Evolutionary conservation across 2,329 filamentous ascomycete species (phyloP), one percentile per base, ranked within the genome.

Genomic region (Alternaria dauci): DNA sequence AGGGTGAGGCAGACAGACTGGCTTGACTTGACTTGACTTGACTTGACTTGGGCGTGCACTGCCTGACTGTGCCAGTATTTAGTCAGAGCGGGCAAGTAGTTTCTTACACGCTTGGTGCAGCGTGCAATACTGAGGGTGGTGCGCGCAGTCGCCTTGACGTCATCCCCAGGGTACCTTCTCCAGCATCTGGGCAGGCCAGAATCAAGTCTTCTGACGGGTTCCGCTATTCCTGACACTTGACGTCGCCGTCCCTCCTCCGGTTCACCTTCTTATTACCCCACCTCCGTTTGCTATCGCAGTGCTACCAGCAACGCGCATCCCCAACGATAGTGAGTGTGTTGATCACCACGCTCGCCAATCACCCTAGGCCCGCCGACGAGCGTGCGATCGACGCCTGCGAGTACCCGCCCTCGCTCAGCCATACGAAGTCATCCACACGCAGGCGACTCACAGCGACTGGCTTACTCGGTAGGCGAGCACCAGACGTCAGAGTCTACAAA

Each of bases 361-460:
- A 59, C 54, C 62, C 59, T 57, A 28, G 18, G 18, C 51, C 51
- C 51, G 20, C 41, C 52, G 48, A 56, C 58, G 58, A 55, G 60
- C 58, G 58, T 55, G 60, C 62, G 52, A 70, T 67, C 67, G 64
- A 63, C 67, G 62, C 56, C 62, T 66, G 65, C 68, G 53, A 58
- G 52, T 44, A 65, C 62, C 65, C 65, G 66, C 50, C 58, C 57
- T 62, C 59, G 53, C 61, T 43, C 60, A 59, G 46, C 64, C 55
- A 47, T 57, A 23, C 57, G 52, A 56, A 57, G 55, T 58, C 60
- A 46, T 54, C 18, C 57, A 59, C 20, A 38, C 38, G 38, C 59
- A 50, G 48, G 48, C 59, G 41, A 59, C 52, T 42, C 52, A 39
- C 18, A 59, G 42, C 61, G 57, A 66, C 61, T 66, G 61, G 60